These are phyloP conservation scores for Arthroderma sp. DNA, from an alignment of 2,329 filamentous ascomycete species.

Conservation along the genomic window DNA sequence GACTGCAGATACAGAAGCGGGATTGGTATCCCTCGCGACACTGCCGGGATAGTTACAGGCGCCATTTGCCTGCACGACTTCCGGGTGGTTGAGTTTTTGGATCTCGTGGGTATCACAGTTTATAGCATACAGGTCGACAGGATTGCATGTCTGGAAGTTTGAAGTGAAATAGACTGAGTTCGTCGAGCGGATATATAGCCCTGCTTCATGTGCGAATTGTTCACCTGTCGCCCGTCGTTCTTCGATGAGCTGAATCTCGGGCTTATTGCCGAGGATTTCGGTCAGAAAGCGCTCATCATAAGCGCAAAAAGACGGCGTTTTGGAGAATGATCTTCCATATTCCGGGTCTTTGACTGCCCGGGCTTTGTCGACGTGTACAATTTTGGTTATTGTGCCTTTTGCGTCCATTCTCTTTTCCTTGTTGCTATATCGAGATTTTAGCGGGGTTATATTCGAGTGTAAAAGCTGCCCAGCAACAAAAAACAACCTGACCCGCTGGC, in stretches of 20 bases:
- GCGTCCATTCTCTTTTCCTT: not conserved
- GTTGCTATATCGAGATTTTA: not conserved
- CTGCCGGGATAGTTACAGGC: constrained; percentile 7
- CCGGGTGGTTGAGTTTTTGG: constrained; percentile 8
- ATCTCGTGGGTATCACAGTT: constrained; percentile 6
- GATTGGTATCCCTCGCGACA: not conserved
- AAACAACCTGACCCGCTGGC: too few relatives aligned
- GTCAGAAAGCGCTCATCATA: constrained; percentile 12
- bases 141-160: constrained; percentile 17
- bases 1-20: not conserved
- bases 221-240: constrained; percentile 23
- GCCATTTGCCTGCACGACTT: constrained; percentile 9
- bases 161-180: constrained; percentile 27
- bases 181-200: constrained; percentile 22
- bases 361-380: constrained; percentile 8
- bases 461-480: too few relatives aligned
- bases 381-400: not conserved
- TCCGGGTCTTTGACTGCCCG: constrained; percentile 7
- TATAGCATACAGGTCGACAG: constrained; percentile 16
- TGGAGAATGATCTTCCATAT: constrained; percentile 7
- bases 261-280: constrained; percentile 24
- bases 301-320: constrained; percentile 7
- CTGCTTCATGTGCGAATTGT: constrained; percentile 39
- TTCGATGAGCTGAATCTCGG: constrained; percentile 25
- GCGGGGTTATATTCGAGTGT: too few relatives aligned